Evolutionary conservation across 345 rosid species (phyloP), one percentile per base, ranked within the genome.

Genomic region (Salix purpurea): DNA sequence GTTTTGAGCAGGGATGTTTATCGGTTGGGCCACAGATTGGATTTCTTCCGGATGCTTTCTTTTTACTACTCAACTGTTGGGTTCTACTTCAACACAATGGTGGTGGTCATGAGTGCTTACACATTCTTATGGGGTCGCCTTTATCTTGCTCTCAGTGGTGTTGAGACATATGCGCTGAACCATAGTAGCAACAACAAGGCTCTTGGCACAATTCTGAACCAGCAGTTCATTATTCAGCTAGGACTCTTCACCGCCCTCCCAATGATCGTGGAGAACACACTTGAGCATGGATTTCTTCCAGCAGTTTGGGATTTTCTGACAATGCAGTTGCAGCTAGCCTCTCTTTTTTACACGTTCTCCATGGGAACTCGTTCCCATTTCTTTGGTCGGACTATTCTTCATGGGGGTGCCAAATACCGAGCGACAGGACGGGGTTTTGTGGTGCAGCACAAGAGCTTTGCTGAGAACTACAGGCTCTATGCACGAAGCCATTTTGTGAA

Each of bases 341-440:
- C 97, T 23, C 68, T 90, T 67, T 94, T 94, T 74, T 91, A 81
- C 90, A 89, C 98, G 2, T 94, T 94, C 83, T 90, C 94, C 50
- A 83, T 94, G 94, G 98, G 98, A 70, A 94, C 98, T 42, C 89
- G 85, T 36, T 83, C 89, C 69, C 97, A 94, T 84, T 94, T 78
- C 83, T 94, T 94, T 69, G 98, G 98, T 46, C 87, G 94, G 81
- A 94, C 98, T 65, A 86, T 94, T 78, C 95, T 94, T 79, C 98
- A 94, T 40, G 98, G 98, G 40, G 98, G 97, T 82, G 97, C 98
- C 72, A 94, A 90, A 86, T 94, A 94, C 74, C 82, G 91, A 74
- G 91, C 98, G 72, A 94, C 98, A 34, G 98, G 98, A 42, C 98
- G 98, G 69, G 98, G 97, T 71, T 93, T 91, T 68, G 98, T 91